A percentile compares a stretch with the other conserved stretches of the same genome.
Conservation (phyloP, 345 rosid species). For the Clausena lansium region DNA sequence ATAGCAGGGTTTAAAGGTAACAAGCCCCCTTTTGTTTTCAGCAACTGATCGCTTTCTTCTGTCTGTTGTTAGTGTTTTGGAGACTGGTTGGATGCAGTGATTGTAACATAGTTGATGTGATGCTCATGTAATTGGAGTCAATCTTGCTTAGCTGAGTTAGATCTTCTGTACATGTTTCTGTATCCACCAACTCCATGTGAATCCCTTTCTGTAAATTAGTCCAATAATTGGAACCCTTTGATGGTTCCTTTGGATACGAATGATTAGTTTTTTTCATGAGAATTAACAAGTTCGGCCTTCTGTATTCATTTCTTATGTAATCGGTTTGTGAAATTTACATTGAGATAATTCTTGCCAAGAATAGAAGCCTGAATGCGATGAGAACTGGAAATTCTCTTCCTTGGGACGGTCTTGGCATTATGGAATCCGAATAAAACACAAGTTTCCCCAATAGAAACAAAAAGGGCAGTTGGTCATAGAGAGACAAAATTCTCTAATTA, state of each 20-base stretch:
- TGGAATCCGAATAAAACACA: background rate
- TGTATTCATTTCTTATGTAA: background rate
- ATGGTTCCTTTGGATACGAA: slow-evolving; percentile 2
- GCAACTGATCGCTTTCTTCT: slow-evolving; percentile 1
- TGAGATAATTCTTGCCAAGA: background rate
- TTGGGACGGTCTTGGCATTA: no score
- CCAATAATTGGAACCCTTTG: slow-evolving; percentile 20
- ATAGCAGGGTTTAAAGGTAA: slow-evolving; percentile 60
- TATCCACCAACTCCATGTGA: slow-evolving; percentile 1
- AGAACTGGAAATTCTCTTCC: background rate
- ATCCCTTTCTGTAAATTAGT: background rate
- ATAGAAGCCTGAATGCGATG: background rate
- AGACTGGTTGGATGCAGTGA: slow-evolving; percentile 18
- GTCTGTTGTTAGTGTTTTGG: background rate
- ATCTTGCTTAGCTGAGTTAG: background rate
- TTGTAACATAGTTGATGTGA: slow-evolving; percentile 23
- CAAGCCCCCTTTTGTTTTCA: background rate
- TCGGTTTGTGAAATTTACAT: background rate
- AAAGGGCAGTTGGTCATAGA: background rate
- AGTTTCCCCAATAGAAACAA: background rate
- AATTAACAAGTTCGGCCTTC: background rate
- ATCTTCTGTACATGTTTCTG: slow-evolving; percentile 22
- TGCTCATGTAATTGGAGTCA: slow-evolving; percentile 25
- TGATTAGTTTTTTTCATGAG: background rate
- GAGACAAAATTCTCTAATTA: background rate